Percentiles rank a stretch among this genome's conserved stretches.
phyloP scores from a whole-genome alignment of 164 flowering plant species.

The Magnolia sinica region DNA sequence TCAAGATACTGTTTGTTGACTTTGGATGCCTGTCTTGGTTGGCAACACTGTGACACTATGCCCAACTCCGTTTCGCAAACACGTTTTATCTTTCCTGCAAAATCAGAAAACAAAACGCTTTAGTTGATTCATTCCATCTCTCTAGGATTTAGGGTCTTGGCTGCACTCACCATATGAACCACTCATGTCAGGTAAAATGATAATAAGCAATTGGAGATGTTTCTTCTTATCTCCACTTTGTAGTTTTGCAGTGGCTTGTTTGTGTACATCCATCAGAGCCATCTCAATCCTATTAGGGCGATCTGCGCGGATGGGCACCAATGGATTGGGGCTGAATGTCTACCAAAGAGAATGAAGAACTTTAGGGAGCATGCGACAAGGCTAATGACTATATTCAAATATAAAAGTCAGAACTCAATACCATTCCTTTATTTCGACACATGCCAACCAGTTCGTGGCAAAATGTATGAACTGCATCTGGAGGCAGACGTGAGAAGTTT shows the following conservation, averaged over 20 bases:
- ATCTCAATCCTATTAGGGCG: slow-evolving; percentile 39
- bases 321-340: slow-evolving; percentile 26
- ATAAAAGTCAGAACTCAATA: slow-evolving; percentile 21
- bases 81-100: slow-evolving; percentile 26
- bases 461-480: slow-evolving; percentile 24
- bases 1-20: slow-evolving; percentile 20
- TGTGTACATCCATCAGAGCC: slow-evolving; percentile 35
- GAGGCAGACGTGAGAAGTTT: slow-evolving; percentile 39
- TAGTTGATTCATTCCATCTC: neutral
- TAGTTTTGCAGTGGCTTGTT: slow-evolving; percentile 12
- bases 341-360: neutral
- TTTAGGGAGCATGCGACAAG: neutral
- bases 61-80: slow-evolving; percentile 37
- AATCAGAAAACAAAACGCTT: neutral
- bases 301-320: slow-evolving; percentile 30
- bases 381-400: neutral
- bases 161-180: slow-evolving; percentile 68
- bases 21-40: slow-evolving; percentile 16
- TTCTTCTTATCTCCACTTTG: slow-evolving; percentile 3
- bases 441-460: slow-evolving; percentile 40
- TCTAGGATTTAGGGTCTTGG: neutral
- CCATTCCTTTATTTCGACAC: slow-evolving; percentile 83
- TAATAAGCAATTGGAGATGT: slow-evolving; percentile 58
- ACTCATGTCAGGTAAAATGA: slow-evolving; percentile 65
- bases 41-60: slow-evolving; percentile 31